Base-by-base conservation (phyloP, 2,329 filamentous ascomycete species). In the Rhinocladiella similis region DNA sequence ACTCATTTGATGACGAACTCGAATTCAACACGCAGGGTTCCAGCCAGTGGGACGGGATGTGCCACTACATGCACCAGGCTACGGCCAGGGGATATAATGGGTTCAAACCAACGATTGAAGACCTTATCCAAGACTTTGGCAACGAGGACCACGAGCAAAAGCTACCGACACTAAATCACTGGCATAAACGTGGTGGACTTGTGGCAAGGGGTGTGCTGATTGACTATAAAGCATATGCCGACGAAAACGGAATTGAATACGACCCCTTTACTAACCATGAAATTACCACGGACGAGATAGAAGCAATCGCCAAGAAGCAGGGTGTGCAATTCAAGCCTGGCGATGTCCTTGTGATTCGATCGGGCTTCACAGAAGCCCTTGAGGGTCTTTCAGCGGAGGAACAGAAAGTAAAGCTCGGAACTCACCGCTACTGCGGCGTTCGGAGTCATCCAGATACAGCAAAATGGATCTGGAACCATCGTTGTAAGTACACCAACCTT, bases 401-500 rank as follows among this genome's bases (percentile, higher is more conserved):
- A 7, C 25, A 27, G 4, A 27, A 3, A 3, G 25, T 4, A 27
- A 27, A 4, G 3, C 7, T 27, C 7, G 25, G 4, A 3, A 7
- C 25, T 7, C 4, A 7, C 25, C 3, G 7, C 4, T 3, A 3
- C 4, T 3, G 3, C 3, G 25, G 25, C 7, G 25, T 27, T 7
- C 4, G 7, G 4, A 7, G 25, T 3, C 3, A 3, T 7, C 4
- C 7, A 7, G 25, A 27, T 4, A 27, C 25, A 3, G 25, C 25
- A 7, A 27, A 27, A 27, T 27, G 25, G 25, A 4, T 27, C 25
- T 27, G 25, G 25, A 27, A 27, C 25, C 3, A 27, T 4, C 25
- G 7, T 27, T 27, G 3, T 76, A 78, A 54, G 22, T 25, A 25
- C 4, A 25, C 22, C 22, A 25, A 7, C n/a, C n/a, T n/a, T 25